Evolutionary conservation across 2,329 filamentous ascomycete genomes (phyloP).

Genomic region (Passalora sequoiae): DNA sequence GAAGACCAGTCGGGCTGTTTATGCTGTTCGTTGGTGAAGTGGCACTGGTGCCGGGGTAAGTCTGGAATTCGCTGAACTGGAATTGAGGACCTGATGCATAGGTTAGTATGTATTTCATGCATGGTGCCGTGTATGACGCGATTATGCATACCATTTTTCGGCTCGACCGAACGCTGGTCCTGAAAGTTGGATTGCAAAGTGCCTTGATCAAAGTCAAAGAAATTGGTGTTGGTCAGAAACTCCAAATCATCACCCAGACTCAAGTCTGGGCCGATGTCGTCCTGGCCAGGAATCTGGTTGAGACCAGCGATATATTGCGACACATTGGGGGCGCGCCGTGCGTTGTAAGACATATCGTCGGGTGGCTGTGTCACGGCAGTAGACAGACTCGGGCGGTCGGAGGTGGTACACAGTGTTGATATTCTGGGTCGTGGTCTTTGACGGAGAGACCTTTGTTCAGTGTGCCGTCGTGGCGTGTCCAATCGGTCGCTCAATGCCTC

Average conservation of each 20-base stretch:
- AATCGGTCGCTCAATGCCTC: not conserved
- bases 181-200: conserved; percentile 12
- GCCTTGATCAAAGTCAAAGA: conserved; percentile 59
- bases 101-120: conserved; percentile 8
- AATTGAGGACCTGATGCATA: conserved; percentile 34
- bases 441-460: conserved; percentile 1
- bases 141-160: conserved; percentile 17
- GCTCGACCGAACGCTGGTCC: conserved; percentile 3
- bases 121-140: not conserved
- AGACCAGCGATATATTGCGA: conserved; percentile 83
- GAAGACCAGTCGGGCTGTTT: conserved; percentile 26
- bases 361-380: not conserved
- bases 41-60: conserved; percentile 30
- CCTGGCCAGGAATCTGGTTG: conserved; percentile 64
- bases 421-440: not conserved
- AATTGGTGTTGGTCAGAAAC: conserved; percentile 55
- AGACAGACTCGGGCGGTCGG: too few species aligned
- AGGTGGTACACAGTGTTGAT: too few species aligned
- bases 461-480: not conserved
- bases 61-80: conserved; percentile 44
- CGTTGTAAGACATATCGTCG: conserved; percentile 63
- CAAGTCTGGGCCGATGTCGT: conserved; percentile 54
- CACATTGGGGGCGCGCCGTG: conserved; percentile 77
- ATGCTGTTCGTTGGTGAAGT: conserved; percentile 25
- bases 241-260: conserved; percentile 52